Evolutionary conservation across 257 asterid genomes (phyloP).

Genomic region (Mitragyna speciosa): DNA sequence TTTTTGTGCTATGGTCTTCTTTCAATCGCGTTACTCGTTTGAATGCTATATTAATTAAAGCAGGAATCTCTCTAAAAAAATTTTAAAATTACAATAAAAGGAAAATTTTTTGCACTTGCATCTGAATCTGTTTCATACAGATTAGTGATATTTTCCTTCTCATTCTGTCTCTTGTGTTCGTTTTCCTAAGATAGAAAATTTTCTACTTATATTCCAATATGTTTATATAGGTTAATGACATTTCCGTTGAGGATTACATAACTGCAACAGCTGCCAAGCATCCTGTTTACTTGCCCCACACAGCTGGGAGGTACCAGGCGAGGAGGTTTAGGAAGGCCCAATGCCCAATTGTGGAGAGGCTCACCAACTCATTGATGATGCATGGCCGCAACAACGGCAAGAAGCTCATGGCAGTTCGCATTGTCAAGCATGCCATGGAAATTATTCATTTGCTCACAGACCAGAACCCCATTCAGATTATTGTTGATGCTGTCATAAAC

Average conservation of each 20-base stretch:
- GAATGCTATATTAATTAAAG: neutral
- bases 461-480: slow-evolving; percentile 71
- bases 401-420: slow-evolving; percentile 85
- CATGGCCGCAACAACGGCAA: slow-evolving; percentile 86
- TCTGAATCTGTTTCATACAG: slow-evolving; percentile 25
- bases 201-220: no score
- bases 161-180: no score
- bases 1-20: neutral
- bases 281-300: slow-evolving; percentile 74
- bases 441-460: slow-evolving; percentile 77
- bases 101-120: neutral
- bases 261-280: slow-evolving; percentile 76
- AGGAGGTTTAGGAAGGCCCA: slow-evolving; percentile 83
- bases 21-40: neutral
- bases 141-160: slow-evolving; percentile 6
- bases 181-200: no score
- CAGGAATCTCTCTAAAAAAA: neutral
- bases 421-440: slow-evolving; percentile 79
- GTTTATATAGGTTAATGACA: slow-evolving; percentile 46
- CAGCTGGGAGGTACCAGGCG: slow-evolving; percentile 79
- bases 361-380: slow-evolving; percentile 89
- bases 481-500: slow-evolving; percentile 79
- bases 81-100: no score
- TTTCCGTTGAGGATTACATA: slow-evolving; percentile 83
- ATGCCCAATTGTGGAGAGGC: slow-evolving; percentile 54